Evolutionary conservation across 345 rosid genomes (phyloP).

Genomic region (Citrus medica): DNA sequence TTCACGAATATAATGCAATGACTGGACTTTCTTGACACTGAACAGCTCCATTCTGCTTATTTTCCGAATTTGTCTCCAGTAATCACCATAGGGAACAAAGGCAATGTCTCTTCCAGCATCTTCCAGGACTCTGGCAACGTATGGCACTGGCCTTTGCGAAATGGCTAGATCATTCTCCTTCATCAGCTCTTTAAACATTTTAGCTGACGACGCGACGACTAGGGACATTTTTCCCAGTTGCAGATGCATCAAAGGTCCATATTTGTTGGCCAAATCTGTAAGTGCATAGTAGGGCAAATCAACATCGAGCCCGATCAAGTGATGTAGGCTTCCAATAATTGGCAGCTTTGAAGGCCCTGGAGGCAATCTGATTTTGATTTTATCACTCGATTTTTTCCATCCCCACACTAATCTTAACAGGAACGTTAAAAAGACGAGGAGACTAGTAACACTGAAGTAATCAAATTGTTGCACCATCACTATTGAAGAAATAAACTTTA

Average conservation of each 20-base stretch:
- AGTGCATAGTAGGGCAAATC: background rate
- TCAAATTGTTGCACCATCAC: background rate
- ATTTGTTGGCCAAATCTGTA: background rate
- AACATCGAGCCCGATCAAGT: background rate
- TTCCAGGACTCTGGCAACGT: background rate
- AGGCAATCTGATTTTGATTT: background rate
- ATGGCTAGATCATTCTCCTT: slow-evolving; percentile 1
- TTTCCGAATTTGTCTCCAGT: slow-evolving; percentile 2
- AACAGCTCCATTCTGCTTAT: slow-evolving; percentile 1
- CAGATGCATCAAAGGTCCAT: slow-evolving; percentile 2
- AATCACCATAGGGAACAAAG: slow-evolving; percentile 1
- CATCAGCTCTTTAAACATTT: background rate
- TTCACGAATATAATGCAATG: background rate
- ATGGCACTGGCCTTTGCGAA: background rate
- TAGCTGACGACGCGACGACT: background rate
- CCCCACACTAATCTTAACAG: background rate
- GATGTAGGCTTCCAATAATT: background rate
- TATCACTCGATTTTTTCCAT: background rate
- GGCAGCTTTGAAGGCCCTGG: background rate
- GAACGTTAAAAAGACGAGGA: background rate
- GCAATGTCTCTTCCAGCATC: slow-evolving; percentile 2
- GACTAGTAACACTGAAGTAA: background rate
- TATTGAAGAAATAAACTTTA: background rate
- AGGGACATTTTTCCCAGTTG: background rate
- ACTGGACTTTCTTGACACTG: background rate